Evolutionary conservation across 2,329 filamentous ascomycete species (phyloP), one percentile per base, ranked within the genome.

Genomic region (Ascochyta lentis): DNA sequence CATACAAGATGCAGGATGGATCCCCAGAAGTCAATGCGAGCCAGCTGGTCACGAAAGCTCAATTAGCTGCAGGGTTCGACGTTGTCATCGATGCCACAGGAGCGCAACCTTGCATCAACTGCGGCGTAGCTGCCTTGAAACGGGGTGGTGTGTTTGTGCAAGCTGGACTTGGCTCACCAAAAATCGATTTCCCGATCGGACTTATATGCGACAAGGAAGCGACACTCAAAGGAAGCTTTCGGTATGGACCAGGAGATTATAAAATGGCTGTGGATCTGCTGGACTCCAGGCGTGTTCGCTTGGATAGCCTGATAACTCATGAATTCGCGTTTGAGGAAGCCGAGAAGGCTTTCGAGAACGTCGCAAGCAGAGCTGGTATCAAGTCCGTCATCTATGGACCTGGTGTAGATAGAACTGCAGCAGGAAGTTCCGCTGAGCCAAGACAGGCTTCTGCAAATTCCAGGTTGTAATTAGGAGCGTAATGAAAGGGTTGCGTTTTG

Each of bases 171-270:
- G 65, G 66, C 3, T 39, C 46, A 23, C 58, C 63, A 22, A 46
- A 35, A 15, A 49, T 69, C 23, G 24, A 45, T 2, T 67, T 70
- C 45, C 68, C 64, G 8, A 60, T 69, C 13, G 61, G 58, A 12
- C 41, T 63, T 47, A 57, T 70, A 1, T 71, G 66, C 57, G 61
- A 61, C 24, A 70, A 70, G 41, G 69, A 71, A 54, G 60, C 54
- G 6, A 60, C 49, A 3, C 52, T 66, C 41, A 69, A 66, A 33
- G 64, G 63, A 6, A 67, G 62, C 43, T 71, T 73, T 45, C 61
- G 70, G 19, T 72, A 73, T 42, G 65, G 65, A 1, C 62, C 67
- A 19, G 69, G 67, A 4, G 66, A 68, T 47, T 73, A 70, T 40
- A 56, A 59, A 29, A 29, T 66, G 29, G 61, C 58, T 4, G 58